Conservation (phyloP, 2,329 filamentous ascomycete species). For the Pseudocercospora macadamiae region DNA sequence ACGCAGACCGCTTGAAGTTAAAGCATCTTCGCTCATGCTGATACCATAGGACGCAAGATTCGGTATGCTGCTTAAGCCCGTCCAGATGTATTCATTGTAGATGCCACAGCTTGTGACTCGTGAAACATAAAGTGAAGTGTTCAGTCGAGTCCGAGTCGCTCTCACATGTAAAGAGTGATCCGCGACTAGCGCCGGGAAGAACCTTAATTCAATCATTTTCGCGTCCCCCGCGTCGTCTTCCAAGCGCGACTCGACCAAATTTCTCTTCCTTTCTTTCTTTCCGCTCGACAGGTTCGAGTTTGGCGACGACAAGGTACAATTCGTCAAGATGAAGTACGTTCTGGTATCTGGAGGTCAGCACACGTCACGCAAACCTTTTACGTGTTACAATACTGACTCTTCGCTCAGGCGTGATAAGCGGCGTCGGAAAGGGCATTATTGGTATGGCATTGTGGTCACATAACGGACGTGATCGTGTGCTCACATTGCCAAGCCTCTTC, state of each 20-base stretch:
- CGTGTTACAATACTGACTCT: slow-evolving; percentile 13
- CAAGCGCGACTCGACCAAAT: slow-evolving; percentile 1
- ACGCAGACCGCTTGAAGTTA: too few species aligned
- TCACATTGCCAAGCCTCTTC: slow-evolving; percentile 58
- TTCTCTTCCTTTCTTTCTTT: slow-evolving; percentile 40
- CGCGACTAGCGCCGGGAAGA: neutral
- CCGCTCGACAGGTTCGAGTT: slow-evolving; percentile 46
- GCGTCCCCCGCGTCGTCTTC: neutral
- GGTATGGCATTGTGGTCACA: slow-evolving; percentile 49
- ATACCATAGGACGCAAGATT: too few species aligned
- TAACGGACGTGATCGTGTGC: neutral
- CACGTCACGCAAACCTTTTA: neutral
- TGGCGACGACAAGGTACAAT: slow-evolving; percentile 43
- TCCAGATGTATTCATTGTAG: too few species aligned
- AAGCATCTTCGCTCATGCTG: too few species aligned
- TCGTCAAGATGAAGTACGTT: slow-evolving; percentile 74
- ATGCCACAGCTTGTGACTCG: too few species aligned
- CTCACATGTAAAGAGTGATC: neutral
- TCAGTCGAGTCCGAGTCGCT: too few species aligned
- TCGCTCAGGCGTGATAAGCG: slow-evolving; percentile 57
- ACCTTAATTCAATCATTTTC: neutral
- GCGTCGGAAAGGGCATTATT: slow-evolving; percentile 69
- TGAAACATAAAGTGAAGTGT: too few species aligned
- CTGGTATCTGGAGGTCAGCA: slow-evolving; percentile 74
- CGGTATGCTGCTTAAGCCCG: too few species aligned